phyloP scores from a whole-genome alignment of 192 early-diverging fungal genomes.

The Coemansia furcata region DNA sequence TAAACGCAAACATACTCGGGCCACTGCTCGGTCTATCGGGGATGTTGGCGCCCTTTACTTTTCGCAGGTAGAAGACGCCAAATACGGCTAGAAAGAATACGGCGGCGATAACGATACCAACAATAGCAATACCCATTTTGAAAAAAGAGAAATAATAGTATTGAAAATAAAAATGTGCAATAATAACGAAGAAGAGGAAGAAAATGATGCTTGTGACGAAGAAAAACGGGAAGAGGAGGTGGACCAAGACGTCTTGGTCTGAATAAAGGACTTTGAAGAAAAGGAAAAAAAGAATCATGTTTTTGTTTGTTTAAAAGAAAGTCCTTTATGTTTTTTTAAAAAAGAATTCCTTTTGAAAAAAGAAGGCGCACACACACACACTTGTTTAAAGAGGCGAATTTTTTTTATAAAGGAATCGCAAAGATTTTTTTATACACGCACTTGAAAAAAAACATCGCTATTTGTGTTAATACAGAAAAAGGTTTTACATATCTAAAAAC shows the following conservation, averaged over 20 bases:
- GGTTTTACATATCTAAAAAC: constrained; percentile 14
- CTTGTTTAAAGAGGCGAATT: background rate
- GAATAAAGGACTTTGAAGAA: background rate
- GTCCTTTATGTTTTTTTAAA: background rate
- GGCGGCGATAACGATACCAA: background rate
- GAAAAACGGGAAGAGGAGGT: background rate
- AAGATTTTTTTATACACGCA: background rate
- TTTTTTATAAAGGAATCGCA: background rate
- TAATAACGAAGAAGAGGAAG: background rate
- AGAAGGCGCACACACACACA: background rate
- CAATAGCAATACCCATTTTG: background rate
- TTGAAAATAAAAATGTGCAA: background rate
- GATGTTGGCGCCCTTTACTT: background rate
- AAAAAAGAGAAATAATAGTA: background rate
- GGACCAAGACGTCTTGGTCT: background rate
- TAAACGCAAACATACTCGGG: background rate
- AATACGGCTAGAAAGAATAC: background rate
- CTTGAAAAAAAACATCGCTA: background rate
- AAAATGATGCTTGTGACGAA: background rate
- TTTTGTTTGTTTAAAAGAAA: background rate
- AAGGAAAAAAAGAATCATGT: background rate
- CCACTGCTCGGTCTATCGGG: background rate
- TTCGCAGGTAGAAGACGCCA: background rate
- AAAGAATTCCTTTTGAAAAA: background rate
- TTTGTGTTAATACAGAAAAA: constrained; percentile 3